Evolutionary conservation across 1,139 yeast species (phyloP), one percentile per base, ranked within the genome.

Genomic region (Pneumocystis jirovecii): DNA sequence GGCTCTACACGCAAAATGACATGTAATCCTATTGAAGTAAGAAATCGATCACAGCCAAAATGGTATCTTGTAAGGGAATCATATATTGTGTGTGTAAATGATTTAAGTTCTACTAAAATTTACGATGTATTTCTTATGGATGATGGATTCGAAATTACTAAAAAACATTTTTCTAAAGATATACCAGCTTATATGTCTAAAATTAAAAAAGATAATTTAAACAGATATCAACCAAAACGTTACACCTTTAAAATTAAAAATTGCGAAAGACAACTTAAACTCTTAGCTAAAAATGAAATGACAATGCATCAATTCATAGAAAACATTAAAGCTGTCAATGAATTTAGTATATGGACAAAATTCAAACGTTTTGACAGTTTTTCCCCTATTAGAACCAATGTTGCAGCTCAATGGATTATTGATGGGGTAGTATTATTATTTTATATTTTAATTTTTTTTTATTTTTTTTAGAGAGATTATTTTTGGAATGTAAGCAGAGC

Each of bases 401-500:
- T 89, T 67, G 89, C 83, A 76, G 96, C 97, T 4, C 96, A 93
- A 74, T 93, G 96, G 95, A 86, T 93, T 77, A 97, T 95, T 6
- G 99, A 95, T 76, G 98, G 89, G 1, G 79, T 68, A 66, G 57
- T 67, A 4, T 57, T 21, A 3, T 37, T 19, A n/a, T 31, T 8
- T 15, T 63, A 21, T 12, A 25, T 34, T 61, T n/a, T 39, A 17
- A 17, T 31, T 56, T 34, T 61, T 66, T 60, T 39, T 45, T 50
- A 59, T 31, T 50, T 50, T 42, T 44, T 50, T 42, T 45, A 65
- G 60, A 73, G 97, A 72, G 98, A 95, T 75, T 89, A 95, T 75
- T 87, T 89, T 77, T 95, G 97, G 97, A 95, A 97, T 0, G 85
- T 91, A 4, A 88, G 96, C 60, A 84, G 90, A 6, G 98, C 97